Evolutionary conservation across 805 yeast genomes (phyloP).

Genomic region (Sungouiozyma ichnusensis): DNA sequence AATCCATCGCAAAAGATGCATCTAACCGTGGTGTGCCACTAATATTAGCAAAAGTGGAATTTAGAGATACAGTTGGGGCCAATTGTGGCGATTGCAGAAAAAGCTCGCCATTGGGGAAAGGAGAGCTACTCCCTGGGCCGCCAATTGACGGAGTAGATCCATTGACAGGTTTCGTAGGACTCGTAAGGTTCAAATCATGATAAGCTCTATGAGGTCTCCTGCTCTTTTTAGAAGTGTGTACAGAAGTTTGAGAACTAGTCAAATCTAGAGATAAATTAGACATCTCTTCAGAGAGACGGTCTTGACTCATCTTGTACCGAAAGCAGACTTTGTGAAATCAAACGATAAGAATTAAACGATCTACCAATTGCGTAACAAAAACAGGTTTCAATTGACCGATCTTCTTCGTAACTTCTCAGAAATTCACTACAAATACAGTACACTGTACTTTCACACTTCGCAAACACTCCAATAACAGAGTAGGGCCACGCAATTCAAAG

Average conservation of each 20-base stretch:
- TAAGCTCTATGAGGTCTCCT: slow-evolving; percentile 27
- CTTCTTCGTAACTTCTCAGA: no score
- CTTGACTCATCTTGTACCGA: slow-evolving; percentile 7
- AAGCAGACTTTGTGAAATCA: no score
- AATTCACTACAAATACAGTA: no score
- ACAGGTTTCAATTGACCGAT: no score
- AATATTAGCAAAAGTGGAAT: background rate
- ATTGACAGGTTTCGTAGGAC: slow-evolving; percentile 2
- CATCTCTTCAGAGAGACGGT: slow-evolving; percentile 10
- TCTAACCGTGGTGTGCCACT: background rate
- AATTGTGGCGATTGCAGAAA: slow-evolving; percentile 6
- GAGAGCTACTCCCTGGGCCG: background rate
- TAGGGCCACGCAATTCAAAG: no score
- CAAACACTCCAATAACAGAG: no score
- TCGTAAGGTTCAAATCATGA: slow-evolving; percentile 11
- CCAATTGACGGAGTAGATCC: slow-evolving; percentile 6
- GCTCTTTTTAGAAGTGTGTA: slow-evolving; percentile 9
- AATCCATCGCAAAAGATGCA: background rate
- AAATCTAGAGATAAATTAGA: slow-evolving; percentile 17
- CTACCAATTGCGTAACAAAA: no score
- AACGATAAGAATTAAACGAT: no score
- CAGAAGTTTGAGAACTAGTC: slow-evolving; percentile 5
- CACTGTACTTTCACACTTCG: no score
- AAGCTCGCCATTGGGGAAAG: slow-evolving; percentile 3
- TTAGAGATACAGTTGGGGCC: background rate